A percentile compares a stretch with the other conserved stretches of the same genome.
Evolutionary conservation across 2,329 filamentous ascomycete genomes (phyloP).

Genomic region (Blastomyces silverae): DNA sequence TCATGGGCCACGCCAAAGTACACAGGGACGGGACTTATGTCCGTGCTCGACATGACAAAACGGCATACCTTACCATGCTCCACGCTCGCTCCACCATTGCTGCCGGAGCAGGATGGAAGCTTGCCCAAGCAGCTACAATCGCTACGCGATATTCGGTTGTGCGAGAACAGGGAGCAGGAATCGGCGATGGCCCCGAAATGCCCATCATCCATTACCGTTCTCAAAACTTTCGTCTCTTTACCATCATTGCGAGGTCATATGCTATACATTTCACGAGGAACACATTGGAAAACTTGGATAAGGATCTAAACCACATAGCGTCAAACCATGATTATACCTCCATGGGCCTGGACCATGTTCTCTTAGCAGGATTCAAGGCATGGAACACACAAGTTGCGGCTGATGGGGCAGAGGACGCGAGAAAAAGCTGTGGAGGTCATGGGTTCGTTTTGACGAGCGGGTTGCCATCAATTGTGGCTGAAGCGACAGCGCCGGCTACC

Average conservation of each 20-base stretch:
- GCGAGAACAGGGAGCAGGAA: constrained; percentile 25
- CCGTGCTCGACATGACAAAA: constrained; percentile 26
- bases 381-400: constrained; percentile 26
- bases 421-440: constrained; percentile 37
- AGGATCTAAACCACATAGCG: constrained; percentile 18
- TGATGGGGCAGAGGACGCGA: constrained; percentile 32
- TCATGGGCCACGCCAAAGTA: constrained; percentile 28
- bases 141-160: constrained; percentile 29
- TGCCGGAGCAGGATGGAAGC: constrained; percentile 24
- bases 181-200: constrained; percentile 18
- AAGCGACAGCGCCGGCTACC: constrained; percentile 26
- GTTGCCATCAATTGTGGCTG: constrained; percentile 29
- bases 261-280: constrained; percentile 25
- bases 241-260: constrained; percentile 26
- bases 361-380: constrained; percentile 29
- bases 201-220: constrained; percentile 27
- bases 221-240: constrained; percentile 26
- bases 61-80: constrained; percentile 32
- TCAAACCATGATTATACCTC: constrained; percentile 13
- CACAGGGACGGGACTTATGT: constrained; percentile 27
- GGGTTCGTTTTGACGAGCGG: constrained; percentile 34
- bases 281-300: constrained; percentile 17
- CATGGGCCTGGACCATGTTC: constrained; percentile 25
- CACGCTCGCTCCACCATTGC: constrained; percentile 28
- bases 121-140: constrained; percentile 32